Conservation (phyloP, 805 yeast species). For the Cyberlindnera veronae region DNA sequence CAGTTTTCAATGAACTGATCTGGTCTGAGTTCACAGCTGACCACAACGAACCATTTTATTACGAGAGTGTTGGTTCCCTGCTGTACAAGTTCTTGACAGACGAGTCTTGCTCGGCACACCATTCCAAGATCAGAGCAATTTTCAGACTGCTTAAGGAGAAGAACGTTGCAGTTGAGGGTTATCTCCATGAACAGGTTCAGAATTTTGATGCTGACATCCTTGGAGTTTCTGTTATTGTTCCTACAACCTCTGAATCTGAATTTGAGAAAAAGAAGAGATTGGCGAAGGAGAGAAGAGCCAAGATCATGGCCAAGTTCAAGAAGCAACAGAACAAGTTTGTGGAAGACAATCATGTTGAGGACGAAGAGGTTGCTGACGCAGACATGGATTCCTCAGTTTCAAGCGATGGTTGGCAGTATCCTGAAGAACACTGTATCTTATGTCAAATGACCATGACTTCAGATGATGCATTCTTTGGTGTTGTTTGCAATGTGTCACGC, state of each 20-base stretch:
- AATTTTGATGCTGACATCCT: conserved; percentile 28
- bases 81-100: conserved; percentile 40
- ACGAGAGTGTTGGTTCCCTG: conserved; percentile 37
- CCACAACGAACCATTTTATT: conserved; percentile 36
- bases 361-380: conserved; percentile 26
- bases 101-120: conserved; percentile 41
- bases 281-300: conserved; percentile 68
- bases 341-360: conserved; percentile 41
- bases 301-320: conserved; percentile 73
- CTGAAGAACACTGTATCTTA: conserved; percentile 71
- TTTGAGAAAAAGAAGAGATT: conserved; percentile 57
- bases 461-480: conserved; percentile 63
- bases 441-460: conserved; percentile 74
- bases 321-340: conserved; percentile 77
- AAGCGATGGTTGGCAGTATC: conserved; percentile 56
- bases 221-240: conserved; percentile 5
- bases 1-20: conserved; percentile 29
- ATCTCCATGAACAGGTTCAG: conserved; percentile 35
- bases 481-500: conserved; percentile 58
- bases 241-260: conserved; percentile 28
- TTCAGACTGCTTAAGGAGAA: conserved; percentile 34
- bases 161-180: conserved; percentile 29
- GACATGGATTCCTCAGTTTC: conserved; percentile 40
- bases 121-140: conserved; percentile 56
- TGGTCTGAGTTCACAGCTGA: conserved; percentile 35